Evolutionary conservation across 495 filamentous ascomycete species (phyloP).

Genomic region (Gamarada debralockiae): DNA sequence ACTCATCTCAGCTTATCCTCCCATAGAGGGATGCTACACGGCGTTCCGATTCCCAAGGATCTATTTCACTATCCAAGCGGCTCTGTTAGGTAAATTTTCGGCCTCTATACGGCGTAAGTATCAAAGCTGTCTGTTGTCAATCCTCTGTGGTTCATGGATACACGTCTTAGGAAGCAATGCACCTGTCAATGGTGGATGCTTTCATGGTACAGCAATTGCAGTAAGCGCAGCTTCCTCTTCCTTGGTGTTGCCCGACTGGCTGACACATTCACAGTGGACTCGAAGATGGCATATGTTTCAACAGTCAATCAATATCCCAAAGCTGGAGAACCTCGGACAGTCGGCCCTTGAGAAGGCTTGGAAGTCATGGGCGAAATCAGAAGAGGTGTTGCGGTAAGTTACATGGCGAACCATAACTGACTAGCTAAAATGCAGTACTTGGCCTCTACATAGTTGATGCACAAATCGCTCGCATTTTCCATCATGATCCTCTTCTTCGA

Average conservation of each 20-base stretch:
- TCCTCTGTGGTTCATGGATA: neutral
- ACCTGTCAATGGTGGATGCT: slow-evolving; percentile 21
- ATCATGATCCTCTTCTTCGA: slow-evolving; percentile 20
- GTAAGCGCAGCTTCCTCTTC: neutral
- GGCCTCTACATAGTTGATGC: slow-evolving; percentile 24
- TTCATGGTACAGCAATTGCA: slow-evolving; percentile 23
- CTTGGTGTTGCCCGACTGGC: neutral
- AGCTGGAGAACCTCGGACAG: slow-evolving; percentile 1
- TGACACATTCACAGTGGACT: slow-evolving; percentile 15
- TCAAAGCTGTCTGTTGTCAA: neutral
- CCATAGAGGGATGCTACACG: neutral
- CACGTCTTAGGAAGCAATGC: slow-evolving; percentile 16
- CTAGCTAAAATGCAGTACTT: slow-evolving; percentile 7
- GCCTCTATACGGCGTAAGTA: slow-evolving; percentile 19
- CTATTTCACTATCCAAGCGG: slow-evolving; percentile 16
- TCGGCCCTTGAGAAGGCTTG: slow-evolving; percentile 7
- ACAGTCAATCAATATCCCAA: neutral
- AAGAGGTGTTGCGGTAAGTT: slow-evolving; percentile 14
- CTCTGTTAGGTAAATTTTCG: slow-evolving; percentile 21
- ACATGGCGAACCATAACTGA: neutral
- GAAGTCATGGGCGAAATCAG: slow-evolving; percentile 17
- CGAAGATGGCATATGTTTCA: slow-evolving; percentile 16
- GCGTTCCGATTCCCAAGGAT: neutral
- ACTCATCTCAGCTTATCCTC: neutral
- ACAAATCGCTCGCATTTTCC: slow-evolving; percentile 15